These are phyloP conservation scores for Lophium mytilinum DNA, from an alignment of 495 filamentous ascomycete genomes.

Conservation along the genomic window DNA sequence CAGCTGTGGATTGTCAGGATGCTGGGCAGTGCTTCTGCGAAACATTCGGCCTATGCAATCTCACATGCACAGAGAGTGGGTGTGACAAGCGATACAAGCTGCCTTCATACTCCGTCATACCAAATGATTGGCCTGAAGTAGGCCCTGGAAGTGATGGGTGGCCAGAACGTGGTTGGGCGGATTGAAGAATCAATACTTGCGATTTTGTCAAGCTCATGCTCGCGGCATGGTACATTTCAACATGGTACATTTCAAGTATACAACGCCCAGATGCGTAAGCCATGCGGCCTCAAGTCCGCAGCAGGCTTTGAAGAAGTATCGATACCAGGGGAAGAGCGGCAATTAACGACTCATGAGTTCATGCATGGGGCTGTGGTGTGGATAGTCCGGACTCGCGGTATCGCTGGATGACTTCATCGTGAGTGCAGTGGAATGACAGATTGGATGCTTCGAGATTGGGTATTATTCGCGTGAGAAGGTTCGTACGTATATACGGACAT, in stretches of 20 bases:
- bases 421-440: too few relatives aligned
- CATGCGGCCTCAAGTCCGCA: too few relatives aligned
- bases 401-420: too few relatives aligned
- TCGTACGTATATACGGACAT: too few relatives aligned
- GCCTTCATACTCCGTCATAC: slow-evolving; percentile 20
- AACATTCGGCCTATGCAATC: slow-evolving; percentile 22
- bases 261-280: too few relatives aligned
- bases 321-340: too few relatives aligned
- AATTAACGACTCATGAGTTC: too few relatives aligned
- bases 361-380: too few relatives aligned
- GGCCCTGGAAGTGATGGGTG: slow-evolving; percentile 21
- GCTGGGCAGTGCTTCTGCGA: slow-evolving; percentile 24
- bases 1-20: slow-evolving; percentile 22
- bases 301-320: too few relatives aligned
- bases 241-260: not conserved
- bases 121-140: slow-evolving; percentile 21
- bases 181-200: slow-evolving; percentile 4
- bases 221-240: not conserved
- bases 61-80: slow-evolving; percentile 17
- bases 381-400: too few relatives aligned
- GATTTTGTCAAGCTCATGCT: not conserved
- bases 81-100: slow-evolving; percentile 24
- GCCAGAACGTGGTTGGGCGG: slow-evolving; percentile 19
- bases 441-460: too few relatives aligned
- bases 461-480: too few relatives aligned